These are phyloP conservation scores for Tricholoma furcatifolium DNA, from an alignment of 768 basidiomycete genomes.

Conservation along the genomic window DNA sequence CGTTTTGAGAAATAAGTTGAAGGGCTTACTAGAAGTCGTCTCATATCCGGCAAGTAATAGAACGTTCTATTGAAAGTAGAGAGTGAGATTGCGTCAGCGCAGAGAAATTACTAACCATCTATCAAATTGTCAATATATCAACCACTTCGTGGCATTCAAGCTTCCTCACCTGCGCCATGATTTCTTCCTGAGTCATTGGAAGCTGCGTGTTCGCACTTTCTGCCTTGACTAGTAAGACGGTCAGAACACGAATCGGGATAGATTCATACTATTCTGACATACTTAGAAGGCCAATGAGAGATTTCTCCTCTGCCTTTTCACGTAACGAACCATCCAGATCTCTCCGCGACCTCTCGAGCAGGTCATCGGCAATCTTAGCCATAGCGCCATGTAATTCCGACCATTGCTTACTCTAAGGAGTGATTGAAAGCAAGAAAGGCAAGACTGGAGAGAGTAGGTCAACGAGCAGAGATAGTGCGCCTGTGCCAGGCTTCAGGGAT, in stretches of 20 bases:
- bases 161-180: slow-evolving; percentile 33
- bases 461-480: slow-evolving; percentile 23
- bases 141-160: neutral
- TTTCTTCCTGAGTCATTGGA: slow-evolving; percentile 38
- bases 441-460: slow-evolving; percentile 36
- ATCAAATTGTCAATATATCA: neutral
- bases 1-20: neutral
- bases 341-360: slow-evolving; percentile 34
- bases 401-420: slow-evolving; percentile 33
- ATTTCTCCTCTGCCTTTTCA: slow-evolving; percentile 32
- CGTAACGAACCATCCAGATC: slow-evolving; percentile 24
- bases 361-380: slow-evolving; percentile 35
- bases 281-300: slow-evolving; percentile 22
- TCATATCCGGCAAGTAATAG: slow-evolving; percentile 47
- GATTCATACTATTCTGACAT: neutral
- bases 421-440: slow-evolving; percentile 34
- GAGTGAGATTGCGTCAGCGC: neutral
- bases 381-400: slow-evolving; percentile 31
- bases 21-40: slow-evolving; percentile 46
- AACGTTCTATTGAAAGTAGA: slow-evolving; percentile 25
- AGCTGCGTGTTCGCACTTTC: slow-evolving; percentile 27
- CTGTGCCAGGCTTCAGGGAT: slow-evolving; percentile 25
- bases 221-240: slow-evolving; percentile 32
- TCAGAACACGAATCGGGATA: neutral
- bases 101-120: slow-evolving; percentile 14